A percentile compares a stretch with the other conserved stretches of the same genome.
Evolutionary conservation across 2,329 filamentous ascomycete genomes (phyloP).

Genomic region (Sphaerulina populicola): DNA sequence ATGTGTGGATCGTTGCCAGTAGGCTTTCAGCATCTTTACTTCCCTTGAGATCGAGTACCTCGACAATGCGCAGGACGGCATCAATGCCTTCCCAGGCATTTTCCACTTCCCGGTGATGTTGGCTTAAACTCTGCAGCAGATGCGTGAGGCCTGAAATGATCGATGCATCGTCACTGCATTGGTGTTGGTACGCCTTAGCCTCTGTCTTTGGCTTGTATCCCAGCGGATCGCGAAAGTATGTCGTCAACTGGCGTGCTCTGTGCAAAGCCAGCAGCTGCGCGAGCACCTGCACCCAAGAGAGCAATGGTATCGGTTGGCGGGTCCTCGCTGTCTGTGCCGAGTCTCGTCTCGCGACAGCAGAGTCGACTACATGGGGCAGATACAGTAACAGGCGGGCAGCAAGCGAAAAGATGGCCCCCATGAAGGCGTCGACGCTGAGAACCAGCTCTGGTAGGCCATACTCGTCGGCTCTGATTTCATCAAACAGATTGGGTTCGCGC

Average conservation of each 20-base stretch:
- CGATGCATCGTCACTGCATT: background rate
- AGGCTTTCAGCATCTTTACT: slow-evolving; percentile 15
- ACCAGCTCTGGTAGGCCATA: slow-evolving; percentile 5
- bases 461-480: background rate
- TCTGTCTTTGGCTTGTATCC: slow-evolving; percentile 1
- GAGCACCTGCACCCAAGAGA: slow-evolving; percentile 18
- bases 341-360: slow-evolving; percentile 19
- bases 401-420: slow-evolving; percentile 14
- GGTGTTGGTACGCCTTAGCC: background rate
- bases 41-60: slow-evolving; percentile 4
- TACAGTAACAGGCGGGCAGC: slow-evolving; percentile 16
- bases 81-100: slow-evolving; percentile 23
- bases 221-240: slow-evolving; percentile 4
- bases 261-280: slow-evolving; percentile 7
- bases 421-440: slow-evolving; percentile 6
- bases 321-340: slow-evolving; percentile 19
- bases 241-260: slow-evolving; percentile 1
- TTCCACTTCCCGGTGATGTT: slow-evolving; percentile 13
- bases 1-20: slow-evolving; percentile 19
- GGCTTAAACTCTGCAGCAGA: slow-evolving; percentile 14
- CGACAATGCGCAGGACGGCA: slow-evolving; percentile 15
- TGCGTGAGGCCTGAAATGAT: background rate
- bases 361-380: slow-evolving; percentile 19
- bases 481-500: slow-evolving; percentile 6
- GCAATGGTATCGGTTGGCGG: slow-evolving; percentile 15